Evolutionary conservation across 1,284 basidiomycete species (phyloP).

Genomic region (Fomes fomentarius): DNA sequence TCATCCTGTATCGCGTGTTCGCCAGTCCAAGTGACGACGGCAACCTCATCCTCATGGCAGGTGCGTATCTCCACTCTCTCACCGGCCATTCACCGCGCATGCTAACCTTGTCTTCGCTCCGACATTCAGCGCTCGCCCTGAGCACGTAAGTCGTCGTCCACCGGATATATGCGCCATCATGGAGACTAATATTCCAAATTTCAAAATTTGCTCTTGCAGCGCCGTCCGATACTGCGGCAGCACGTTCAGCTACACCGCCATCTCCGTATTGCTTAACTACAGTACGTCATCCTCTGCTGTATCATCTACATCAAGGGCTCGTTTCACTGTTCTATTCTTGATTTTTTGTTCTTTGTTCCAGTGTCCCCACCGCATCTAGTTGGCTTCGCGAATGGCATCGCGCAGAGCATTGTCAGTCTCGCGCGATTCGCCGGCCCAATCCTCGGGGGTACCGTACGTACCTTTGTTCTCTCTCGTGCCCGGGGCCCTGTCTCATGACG

Average conservation of each 20-base stretch:
- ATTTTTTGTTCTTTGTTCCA: too few relatives aligned
- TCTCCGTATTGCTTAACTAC: slow-evolving; percentile 81
- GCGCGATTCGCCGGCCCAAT: slow-evolving; percentile 80
- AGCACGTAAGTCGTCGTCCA: slow-evolving; percentile 81
- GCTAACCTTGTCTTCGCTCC: not conserved
- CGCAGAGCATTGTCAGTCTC: slow-evolving; percentile 83
- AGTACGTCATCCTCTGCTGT: slow-evolving; percentile 47
- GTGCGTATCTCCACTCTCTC: slow-evolving; percentile 41
- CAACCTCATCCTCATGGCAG: slow-evolving; percentile 71
- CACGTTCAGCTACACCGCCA: slow-evolving; percentile 79
- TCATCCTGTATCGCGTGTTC: slow-evolving; percentile 69
- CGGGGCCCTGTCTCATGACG: not conserved
- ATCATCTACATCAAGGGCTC: too few relatives aligned
- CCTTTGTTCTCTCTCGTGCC: not conserved
- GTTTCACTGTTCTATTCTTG: too few relatives aligned
- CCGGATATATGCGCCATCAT: too few relatives aligned
- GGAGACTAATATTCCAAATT: too few relatives aligned
- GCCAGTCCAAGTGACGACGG: slow-evolving; percentile 63
- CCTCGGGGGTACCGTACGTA: slow-evolving; percentile 75
- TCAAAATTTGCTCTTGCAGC: slow-evolving; percentile 40
- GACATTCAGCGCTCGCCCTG: slow-evolving; percentile 54
- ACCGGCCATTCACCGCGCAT: too few relatives aligned
- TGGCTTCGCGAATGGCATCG: slow-evolving; percentile 79
- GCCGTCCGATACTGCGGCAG: slow-evolving; percentile 76
- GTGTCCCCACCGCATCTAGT: slow-evolving; percentile 81